These are phyloP conservation scores for Podospora didyma DNA, from an alignment of 495 filamentous ascomycete species.

Conservation along the genomic window DNA sequence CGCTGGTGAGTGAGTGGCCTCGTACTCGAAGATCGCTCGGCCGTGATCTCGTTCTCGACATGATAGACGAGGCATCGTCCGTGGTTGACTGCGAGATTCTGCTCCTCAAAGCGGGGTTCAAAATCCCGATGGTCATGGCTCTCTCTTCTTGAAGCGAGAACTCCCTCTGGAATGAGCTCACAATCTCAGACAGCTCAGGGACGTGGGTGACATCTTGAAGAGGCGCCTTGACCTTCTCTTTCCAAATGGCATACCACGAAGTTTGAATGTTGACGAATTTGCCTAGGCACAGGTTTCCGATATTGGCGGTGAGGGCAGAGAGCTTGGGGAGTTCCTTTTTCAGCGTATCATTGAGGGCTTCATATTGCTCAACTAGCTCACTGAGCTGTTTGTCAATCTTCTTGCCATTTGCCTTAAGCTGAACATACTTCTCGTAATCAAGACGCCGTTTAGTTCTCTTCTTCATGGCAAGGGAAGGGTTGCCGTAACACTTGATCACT, in stretches of 20 bases:
- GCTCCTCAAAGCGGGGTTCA: conserved; percentile 40
- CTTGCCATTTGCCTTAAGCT: conserved; percentile 64
- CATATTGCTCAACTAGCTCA: conserved; percentile 80
- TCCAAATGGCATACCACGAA: conserved; percentile 74
- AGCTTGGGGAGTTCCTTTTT: conserved; percentile 90
- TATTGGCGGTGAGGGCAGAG: conserved; percentile 68
- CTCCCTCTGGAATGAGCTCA: conserved; percentile 68
- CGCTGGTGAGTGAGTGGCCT: conserved; percentile 59
- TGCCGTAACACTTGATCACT: conserved; percentile 73
- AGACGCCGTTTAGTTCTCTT: conserved; percentile 86
- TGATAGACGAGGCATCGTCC: conserved; percentile 35
- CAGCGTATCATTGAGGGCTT: conserved; percentile 83
- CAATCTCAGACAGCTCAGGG: conserved; percentile 63
- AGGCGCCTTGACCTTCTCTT: conserved; percentile 70
- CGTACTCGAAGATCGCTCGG: conserved; percentile 41
- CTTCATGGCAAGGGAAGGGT: conserved; percentile 79
- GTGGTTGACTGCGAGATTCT: conserved; percentile 44
- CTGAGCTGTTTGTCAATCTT: conserved; percentile 75
- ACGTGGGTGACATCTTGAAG: conserved; percentile 60
- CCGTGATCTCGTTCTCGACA: conserved; percentile 37
- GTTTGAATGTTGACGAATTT: conserved; percentile 79
- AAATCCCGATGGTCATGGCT: conserved; percentile 44
- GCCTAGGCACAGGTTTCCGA: conserved; percentile 73
- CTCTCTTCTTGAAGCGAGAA: conserved; percentile 58
- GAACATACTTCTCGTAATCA: conserved; percentile 69